Evolutionary conservation across 1,284 basidiomycete species (phyloP).

Genomic region (Ustilago trichophora): DNA sequence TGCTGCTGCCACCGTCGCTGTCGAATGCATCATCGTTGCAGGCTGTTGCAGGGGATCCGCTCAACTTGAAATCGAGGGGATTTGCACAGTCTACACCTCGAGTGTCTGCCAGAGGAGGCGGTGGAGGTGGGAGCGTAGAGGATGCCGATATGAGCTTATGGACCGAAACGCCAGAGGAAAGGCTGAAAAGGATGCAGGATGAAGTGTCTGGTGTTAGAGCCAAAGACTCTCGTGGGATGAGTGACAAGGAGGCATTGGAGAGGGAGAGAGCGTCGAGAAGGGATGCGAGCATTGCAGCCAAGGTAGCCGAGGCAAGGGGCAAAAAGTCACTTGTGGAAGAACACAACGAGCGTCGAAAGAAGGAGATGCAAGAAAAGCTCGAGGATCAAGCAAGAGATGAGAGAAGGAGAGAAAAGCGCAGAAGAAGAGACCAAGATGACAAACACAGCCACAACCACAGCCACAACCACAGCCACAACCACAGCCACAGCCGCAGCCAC

Average conservation of each 20-base stretch:
- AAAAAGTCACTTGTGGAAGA: slow-evolving; percentile 28
- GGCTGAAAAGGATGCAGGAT: slow-evolving; percentile 40
- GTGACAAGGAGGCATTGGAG: slow-evolving; percentile 19
- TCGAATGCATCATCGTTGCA: slow-evolving; percentile 33
- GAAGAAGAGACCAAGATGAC: slow-evolving; percentile 5
- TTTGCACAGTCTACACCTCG: slow-evolving; percentile 52
- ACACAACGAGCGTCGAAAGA: slow-evolving; percentile 25
- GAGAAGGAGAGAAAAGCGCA: slow-evolving; percentile 19
- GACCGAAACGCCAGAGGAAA: slow-evolving; percentile 57
- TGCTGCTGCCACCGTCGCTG: slow-evolving; percentile 44
- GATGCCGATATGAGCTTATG: slow-evolving; percentile 46
- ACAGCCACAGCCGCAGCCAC: too few relatives aligned
- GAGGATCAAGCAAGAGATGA: slow-evolving; percentile 15
- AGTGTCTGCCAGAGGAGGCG: slow-evolving; percentile 28
- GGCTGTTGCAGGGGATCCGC: slow-evolving; percentile 34
- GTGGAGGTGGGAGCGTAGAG: slow-evolving; percentile 1
- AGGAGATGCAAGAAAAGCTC: slow-evolving; percentile 18
- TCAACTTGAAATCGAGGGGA: slow-evolving; percentile 50
- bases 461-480: background rate
- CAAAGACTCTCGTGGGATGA: background rate
- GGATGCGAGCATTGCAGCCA: slow-evolving; percentile 29
- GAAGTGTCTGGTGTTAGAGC: slow-evolving; percentile 30
- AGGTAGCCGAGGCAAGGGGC: slow-evolving; percentile 6
- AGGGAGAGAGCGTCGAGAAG: slow-evolving; percentile 11
- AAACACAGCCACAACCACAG: too few relatives aligned